A percentile compares a stretch with the other conserved stretches of the same genome.
These are phyloP conservation scores for Passiflora organensis DNA, from an alignment of 345 rosid species.

Conservation along the genomic window DNA sequence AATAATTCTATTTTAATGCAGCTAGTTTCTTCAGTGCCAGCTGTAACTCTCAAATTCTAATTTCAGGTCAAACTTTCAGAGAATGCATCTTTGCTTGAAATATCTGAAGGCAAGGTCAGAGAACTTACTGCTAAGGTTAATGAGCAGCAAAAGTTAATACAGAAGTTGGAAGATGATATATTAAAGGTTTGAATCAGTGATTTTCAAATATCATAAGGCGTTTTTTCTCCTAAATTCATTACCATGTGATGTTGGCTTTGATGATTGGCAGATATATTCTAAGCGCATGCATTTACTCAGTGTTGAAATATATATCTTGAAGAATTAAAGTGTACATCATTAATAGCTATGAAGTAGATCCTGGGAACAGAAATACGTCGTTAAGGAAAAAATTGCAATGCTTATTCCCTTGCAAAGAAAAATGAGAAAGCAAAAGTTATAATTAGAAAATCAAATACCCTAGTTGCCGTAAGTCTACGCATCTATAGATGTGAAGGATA, in stretches of 20 bases:
- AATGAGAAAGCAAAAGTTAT: no score
- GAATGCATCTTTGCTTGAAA: conserved; percentile 64
- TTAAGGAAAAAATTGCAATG: no score
- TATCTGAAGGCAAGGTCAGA: conserved; percentile 61
- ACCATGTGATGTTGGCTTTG: neutral
- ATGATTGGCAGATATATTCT: conserved; percentile 2
- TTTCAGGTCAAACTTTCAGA: conserved; percentile 81
- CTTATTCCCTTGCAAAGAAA: no score
- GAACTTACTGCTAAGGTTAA: conserved; percentile 66
- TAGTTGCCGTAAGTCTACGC: no score
- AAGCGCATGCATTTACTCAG: neutral
- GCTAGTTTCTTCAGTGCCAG: conserved; percentile 1
- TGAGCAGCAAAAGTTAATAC: conserved; percentile 82
- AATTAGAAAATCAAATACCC: no score
- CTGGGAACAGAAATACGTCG: no score
- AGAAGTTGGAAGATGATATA: conserved; percentile 95
- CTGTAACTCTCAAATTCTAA: conserved; percentile 5
- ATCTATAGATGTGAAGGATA: no score
- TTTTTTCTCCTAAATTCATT: neutral
- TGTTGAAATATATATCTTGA: neutral
- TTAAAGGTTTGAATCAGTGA: conserved; percentile 56
- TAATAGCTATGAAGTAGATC: no score
- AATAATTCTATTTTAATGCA: conserved; percentile 1
- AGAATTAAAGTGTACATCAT: no score
- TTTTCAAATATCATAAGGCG: conserved; percentile 10